Percentiles rank a stretch among this genome's conserved stretches.
Evolutionary conservation across 768 basidiomycete genomes (phyloP).

Genomic region (Tricholoma bakamatsutake): DNA sequence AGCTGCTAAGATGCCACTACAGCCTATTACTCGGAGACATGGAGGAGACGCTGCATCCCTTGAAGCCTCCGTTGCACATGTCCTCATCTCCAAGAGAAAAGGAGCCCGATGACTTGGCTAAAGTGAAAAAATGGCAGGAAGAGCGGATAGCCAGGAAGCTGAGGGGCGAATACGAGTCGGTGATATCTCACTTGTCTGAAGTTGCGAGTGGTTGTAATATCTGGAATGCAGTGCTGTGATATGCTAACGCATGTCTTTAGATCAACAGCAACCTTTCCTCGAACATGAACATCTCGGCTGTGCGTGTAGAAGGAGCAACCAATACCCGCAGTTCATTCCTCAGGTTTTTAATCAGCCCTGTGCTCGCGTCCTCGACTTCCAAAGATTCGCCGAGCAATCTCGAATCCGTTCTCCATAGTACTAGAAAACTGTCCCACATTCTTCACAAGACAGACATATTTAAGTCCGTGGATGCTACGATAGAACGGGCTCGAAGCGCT

Average conservation of each 20-base stretch:
- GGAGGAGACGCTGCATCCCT: background rate
- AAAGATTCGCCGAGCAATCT: constrained; percentile 34
- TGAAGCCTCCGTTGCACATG: constrained; percentile 48
- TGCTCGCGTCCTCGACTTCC: constrained; percentile 26
- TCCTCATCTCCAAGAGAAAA: constrained; percentile 49
- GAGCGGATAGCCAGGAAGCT: constrained; percentile 64
- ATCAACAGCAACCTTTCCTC: constrained; percentile 62
- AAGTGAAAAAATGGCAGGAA: constrained; percentile 65
- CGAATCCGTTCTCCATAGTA: constrained; percentile 62
- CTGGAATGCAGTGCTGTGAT: background rate
- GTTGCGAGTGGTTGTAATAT: constrained; percentile 17
- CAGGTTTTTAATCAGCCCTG: constrained; percentile 66
- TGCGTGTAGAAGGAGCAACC: constrained; percentile 75
- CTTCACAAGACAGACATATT: constrained; percentile 79
- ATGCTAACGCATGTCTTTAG: constrained; percentile 29
- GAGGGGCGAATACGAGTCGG: constrained; percentile 73
- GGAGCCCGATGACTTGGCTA: constrained; percentile 54
- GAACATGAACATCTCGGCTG: constrained; percentile 62
- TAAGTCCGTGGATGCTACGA: constrained; percentile 50
- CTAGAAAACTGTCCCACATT: constrained; percentile 57
- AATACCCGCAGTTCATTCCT: constrained; percentile 79
- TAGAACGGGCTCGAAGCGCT: constrained; percentile 53
- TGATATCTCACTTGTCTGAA: constrained; percentile 54
- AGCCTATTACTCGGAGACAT: background rate
- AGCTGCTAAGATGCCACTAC: background rate